Conservation (phyloP, 306 rosid species). For the Nissolia schottii region DNA sequence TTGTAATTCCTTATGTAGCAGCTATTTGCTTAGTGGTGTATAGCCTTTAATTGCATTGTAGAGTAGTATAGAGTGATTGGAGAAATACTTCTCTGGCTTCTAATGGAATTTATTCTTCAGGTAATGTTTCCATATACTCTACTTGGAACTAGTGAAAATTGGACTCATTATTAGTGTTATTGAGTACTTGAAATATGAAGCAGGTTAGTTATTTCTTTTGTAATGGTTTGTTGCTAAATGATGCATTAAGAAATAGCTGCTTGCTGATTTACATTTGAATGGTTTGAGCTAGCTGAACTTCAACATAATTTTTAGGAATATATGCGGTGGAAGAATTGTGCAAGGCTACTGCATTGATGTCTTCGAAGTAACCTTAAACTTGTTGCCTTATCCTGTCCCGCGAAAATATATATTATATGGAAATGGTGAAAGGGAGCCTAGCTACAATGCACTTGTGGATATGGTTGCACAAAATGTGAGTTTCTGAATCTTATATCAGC, state of each 20-base stretch:
- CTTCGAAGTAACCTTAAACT: slow-evolving; percentile 72
- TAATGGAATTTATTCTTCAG: slow-evolving; percentile 39
- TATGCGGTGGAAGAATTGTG: no score
- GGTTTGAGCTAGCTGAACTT: not conserved
- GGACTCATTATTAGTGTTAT: slow-evolving; percentile 98
- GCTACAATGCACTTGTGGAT: slow-evolving; percentile 29
- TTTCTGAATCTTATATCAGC: no score
- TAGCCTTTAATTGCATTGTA: not conserved
- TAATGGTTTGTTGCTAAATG: not conserved
- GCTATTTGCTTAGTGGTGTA: not conserved
- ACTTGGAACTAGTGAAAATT: slow-evolving; percentile 83
- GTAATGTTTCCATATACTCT: slow-evolving; percentile 96
- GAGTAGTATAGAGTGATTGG: not conserved
- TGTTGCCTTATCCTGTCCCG: slow-evolving; percentile 78
- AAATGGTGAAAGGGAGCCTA: slow-evolving; percentile 58
- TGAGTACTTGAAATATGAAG: slow-evolving; percentile 90
- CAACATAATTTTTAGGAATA: slow-evolving; percentile 49
- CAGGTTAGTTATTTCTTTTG: slow-evolving; percentile 45
- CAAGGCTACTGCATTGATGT: slow-evolving; percentile 72
- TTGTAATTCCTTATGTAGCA: not conserved
- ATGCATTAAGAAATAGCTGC: not conserved
- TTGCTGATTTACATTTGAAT: slow-evolving; percentile 11
- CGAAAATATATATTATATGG: slow-evolving; percentile 55
- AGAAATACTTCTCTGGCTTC: not conserved
- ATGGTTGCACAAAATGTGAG: no score